Percentiles rank a stretch among this genome's conserved stretches.
Conservation (phyloP, 306 rosid genomes). For the Pyrus pyrifolia region DNA sequence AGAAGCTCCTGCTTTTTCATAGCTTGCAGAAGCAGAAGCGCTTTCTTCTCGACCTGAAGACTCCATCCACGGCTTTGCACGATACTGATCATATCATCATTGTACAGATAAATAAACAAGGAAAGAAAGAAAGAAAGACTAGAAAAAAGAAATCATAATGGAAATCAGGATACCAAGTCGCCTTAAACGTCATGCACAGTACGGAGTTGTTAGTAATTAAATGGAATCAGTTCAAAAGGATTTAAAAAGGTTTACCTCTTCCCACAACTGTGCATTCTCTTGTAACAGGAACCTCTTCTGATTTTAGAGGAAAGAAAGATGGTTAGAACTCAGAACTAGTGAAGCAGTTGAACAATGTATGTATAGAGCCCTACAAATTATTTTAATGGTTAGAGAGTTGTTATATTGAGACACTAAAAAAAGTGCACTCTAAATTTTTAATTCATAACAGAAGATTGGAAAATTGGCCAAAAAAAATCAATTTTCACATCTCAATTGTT, state of each 20-base stretch:
- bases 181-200: not conserved
- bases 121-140: not conserved
- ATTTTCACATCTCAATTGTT: no score
- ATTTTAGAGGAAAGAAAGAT: not conserved
- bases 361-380: no score
- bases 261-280: slow-evolving; percentile 31
- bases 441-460: no score
- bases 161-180: no score
- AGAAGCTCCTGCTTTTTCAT: not conserved
- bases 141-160: no score
- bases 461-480: no score
- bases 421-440: no score
- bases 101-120: not conserved
- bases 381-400: no score
- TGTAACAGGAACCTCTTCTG: slow-evolving; percentile 42
- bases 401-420: no score
- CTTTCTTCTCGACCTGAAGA: slow-evolving; percentile 10
- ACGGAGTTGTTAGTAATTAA: not conserved
- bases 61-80: not conserved
- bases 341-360: not conserved
- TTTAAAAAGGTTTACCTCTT: slow-evolving; percentile 28
- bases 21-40: not conserved
- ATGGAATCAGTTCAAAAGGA: not conserved
- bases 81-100: not conserved
- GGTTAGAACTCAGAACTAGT: not conserved